Evolutionary conservation across 2,329 filamentous ascomycete species (phyloP), one percentile per base, ranked within the genome.

Genomic region (Stachybotrys elegans): DNA sequence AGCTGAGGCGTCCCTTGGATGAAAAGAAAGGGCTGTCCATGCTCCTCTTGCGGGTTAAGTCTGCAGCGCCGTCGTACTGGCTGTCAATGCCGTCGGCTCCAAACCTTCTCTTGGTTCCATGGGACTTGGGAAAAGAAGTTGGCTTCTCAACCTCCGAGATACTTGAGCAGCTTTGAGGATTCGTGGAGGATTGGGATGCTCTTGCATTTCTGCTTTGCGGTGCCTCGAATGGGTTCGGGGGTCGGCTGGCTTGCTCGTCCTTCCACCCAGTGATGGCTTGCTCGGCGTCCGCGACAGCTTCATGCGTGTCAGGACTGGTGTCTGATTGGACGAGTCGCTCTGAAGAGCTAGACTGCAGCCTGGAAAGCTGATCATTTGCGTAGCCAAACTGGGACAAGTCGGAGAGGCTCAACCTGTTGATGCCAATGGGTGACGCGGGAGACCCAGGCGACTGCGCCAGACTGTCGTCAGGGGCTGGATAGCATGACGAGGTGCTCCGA

Each of bases 401-500:
- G 12, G 59, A 54, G 12, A 59, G 40, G 22, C 54, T 61, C 7
- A 62, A 45, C 11, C 46, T 54, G 34, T 60, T 53, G 5, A 43
- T 27, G 8, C 43, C 43, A 11, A 37, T 19, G 5, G 51, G 48
- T 9, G 55, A 53, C 8, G 51, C 47, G 5, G 62, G 62, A n/a
- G 64, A 66, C 23, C 57, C 54, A 2, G n/a, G n/a, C n/a, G 56
- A 22, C 16, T 51, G 44, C 11, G 46, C 48, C 5, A 53, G 53
- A 8, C 34, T 44, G n/a, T 52, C 44, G 2, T 51, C 51, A 3
- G 53, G 45, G 11, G 56, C 54, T 13, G 54, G 57, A 31, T 65
- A 65, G 2, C 56, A 55, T 11, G 62, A 65, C n/a, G 62, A 65
- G 4, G 51, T 44, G 40, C 55, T 61, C n/a, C 59, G 55, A 23